These are phyloP conservation scores for Syzygium oleosum DNA, from an alignment of 345 rosid genomes.

Conservation along the genomic window DNA sequence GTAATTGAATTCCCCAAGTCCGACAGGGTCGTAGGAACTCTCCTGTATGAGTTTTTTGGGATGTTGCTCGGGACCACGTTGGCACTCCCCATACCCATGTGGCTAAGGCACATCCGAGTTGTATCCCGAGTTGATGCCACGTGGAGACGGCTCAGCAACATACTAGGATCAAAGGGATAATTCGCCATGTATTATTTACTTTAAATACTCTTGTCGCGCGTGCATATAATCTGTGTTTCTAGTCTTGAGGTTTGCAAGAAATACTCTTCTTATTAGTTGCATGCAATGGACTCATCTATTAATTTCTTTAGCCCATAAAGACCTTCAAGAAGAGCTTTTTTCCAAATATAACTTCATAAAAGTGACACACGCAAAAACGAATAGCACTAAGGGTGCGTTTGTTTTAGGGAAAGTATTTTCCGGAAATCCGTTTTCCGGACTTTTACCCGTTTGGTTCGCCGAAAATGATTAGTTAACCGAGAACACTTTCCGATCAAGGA, in stretches of 20 bases:
- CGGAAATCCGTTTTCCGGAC: no score
- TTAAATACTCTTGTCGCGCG: not conserved
- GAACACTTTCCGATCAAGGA: no score
- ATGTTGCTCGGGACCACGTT: rapidly evolving
- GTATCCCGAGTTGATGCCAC: not conserved
- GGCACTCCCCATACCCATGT: rapidly evolving
- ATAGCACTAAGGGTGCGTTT: not conserved
- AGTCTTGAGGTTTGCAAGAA: not conserved
- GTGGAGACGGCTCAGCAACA: not conserved
- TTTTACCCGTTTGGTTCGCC: no score
- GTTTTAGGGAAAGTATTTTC: no score
- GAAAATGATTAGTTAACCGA: no score
- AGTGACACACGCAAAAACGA: not conserved
- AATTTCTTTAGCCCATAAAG: not conserved
- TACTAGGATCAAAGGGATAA: no score
- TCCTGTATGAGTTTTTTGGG: rapidly evolving
- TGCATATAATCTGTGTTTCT: not conserved
- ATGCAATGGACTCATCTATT: not conserved
- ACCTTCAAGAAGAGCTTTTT: not conserved
- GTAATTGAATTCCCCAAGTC: not conserved
- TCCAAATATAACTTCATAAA: not conserved
- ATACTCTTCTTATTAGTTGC: not conserved
- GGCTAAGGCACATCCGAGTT: rapidly evolving
- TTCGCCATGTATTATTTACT: not conserved
- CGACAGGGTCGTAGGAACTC: no score